phyloP scores from a whole-genome alignment of 495 filamentous ascomycete genomes.

The Xylaria castorea region DNA sequence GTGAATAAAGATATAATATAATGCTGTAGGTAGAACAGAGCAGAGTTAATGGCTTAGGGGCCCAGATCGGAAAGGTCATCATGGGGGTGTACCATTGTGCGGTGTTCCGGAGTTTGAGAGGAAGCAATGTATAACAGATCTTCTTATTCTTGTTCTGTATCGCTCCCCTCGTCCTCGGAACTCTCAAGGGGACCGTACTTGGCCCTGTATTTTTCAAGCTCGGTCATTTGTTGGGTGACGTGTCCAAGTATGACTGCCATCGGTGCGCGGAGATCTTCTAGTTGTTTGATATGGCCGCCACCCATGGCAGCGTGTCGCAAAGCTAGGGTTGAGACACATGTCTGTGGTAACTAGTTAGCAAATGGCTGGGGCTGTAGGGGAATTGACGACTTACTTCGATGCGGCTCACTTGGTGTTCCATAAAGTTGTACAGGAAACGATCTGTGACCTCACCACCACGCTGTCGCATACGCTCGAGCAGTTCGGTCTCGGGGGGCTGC shows the following conservation, averaged over 20 bases:
- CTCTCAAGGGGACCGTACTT: slow-evolving; percentile 48
- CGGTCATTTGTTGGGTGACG: slow-evolving; percentile 50
- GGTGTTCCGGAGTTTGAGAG: not conserved
- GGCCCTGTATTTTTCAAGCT: slow-evolving; percentile 57
- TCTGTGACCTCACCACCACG: slow-evolving; percentile 88
- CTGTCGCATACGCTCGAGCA: slow-evolving; percentile 83
- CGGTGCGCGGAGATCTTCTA: slow-evolving; percentile 57
- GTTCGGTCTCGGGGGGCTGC: slow-evolving; percentile 76
- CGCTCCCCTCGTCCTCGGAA: slow-evolving; percentile 36
- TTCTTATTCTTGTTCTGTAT: slow-evolving; percentile 42
- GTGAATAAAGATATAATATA: slow-evolving; percentile 29
- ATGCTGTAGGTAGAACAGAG: slow-evolving; percentile 15
- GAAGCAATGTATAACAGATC: not conserved
- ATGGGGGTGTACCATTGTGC: slow-evolving; percentile 25
- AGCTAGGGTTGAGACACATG: slow-evolving; percentile 69
- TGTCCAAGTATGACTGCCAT: slow-evolving; percentile 54
- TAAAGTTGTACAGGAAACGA: slow-evolving; percentile 79
- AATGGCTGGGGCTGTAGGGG: not conserved
- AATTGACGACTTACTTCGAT: slow-evolving; percentile 76
- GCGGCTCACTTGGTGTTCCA: slow-evolving; percentile 91
- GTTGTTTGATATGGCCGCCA: slow-evolving; percentile 42
- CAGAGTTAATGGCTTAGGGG: slow-evolving; percentile 6
- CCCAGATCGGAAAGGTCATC: slow-evolving; percentile 6
- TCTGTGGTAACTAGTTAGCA: slow-evolving; percentile 46
- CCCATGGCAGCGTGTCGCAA: slow-evolving; percentile 68